These are phyloP conservation scores for Pseudonitzschia pungens DNA, from an alignment of 108 stramenopile species.

Conservation along the genomic window DNA sequence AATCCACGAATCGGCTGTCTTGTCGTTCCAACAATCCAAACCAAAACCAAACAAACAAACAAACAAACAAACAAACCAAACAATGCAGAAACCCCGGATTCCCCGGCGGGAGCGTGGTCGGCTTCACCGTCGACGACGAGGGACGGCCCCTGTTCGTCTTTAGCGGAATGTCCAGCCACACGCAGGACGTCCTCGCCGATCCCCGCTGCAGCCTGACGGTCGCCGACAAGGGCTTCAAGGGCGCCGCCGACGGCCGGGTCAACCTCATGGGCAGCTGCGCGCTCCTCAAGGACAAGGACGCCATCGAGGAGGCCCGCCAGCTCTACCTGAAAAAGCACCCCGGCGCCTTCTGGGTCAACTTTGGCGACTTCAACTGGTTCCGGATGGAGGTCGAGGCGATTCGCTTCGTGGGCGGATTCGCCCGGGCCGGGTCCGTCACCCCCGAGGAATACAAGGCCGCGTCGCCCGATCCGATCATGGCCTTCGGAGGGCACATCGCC, in stretches of 20 bases:
- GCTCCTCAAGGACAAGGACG: conserved; percentile 50
- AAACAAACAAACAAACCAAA: no score
- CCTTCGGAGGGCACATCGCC: conserved; percentile 77
- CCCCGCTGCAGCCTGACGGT: conserved; percentile 81
- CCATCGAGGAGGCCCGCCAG: conserved; percentile 63
- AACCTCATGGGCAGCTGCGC: conserved; percentile 86
- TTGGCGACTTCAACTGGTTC: conserved; percentile 93
- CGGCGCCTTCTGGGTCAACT: conserved; percentile 90
- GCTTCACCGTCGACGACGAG: conserved; percentile 90
- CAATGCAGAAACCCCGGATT: conserved; percentile 76
- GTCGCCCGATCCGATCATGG: conserved; percentile 79
- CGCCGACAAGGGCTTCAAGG: conserved; percentile 92
- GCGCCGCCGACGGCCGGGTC: conserved; percentile 93
- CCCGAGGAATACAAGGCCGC: conserved; percentile 81
- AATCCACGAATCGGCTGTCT: no score
- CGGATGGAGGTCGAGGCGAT: conserved; percentile 82
- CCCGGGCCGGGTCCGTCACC: conserved; percentile 82
- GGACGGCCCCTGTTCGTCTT: conserved; percentile 92
- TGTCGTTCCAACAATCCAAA: no score
- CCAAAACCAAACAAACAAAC: no score
- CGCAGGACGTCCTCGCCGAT: conserved; percentile 83
- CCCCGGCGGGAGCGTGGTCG: conserved; percentile 92
- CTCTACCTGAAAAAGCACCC: conserved; percentile 89
- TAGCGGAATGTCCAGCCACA: conserved; percentile 92
- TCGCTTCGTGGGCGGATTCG: conserved; percentile 95